Evolutionary conservation across 2,329 filamentous ascomycete species (phyloP), one percentile per base, ranked within the genome.

Genomic region (Xylaria hypoxylon): DNA sequence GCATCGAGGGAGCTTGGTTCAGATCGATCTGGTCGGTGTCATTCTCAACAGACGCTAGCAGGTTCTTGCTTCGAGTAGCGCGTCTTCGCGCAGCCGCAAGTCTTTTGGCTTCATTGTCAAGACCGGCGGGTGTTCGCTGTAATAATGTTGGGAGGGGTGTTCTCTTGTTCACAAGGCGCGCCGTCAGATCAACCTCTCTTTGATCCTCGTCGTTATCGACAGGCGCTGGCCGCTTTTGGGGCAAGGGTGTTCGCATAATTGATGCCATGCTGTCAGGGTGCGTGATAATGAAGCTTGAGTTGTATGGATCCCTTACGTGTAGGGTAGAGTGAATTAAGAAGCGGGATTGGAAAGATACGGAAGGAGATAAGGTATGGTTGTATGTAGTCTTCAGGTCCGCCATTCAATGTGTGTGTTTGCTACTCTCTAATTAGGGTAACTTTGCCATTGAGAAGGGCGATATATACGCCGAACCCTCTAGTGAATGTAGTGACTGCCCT

Each of bases 101-200:
- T n/a, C 33, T 40, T 26, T 24, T 13, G 17, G 6, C 35, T 1
- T 42, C 7, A 6, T n/a, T 3, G 13, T 15, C 5, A 10, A 17
- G 2, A 31, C 3, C 15, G 33, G 28, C 6, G 2, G 3, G 22
- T 5, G 2, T 4, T 2, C 2, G 15, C 38, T 2, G 19, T n/a
- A 55, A 17, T n/a, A 55, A 17, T 3, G 52, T 55, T 28, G 35
- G 52, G 26, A 55, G 52, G 7, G 52, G 52, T 11, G 52, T 55
- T 7, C 52, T 13, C 7, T 44, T 28, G 3, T 42, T 42, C 11
- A 17, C 15, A 3, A 17, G 52, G 8, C 1, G 22, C 2, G 3
- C 24, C 5, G 22, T 40, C 11, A 2, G n/a, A n/a, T 17, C 8
- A n/a, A 24, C 13, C 5, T 40, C 6, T n/a, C 19, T 53, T 5